phyloP scores from a whole-genome alignment of 192 early-diverging fungal genomes.

The Coemansia sp. region DNA sequence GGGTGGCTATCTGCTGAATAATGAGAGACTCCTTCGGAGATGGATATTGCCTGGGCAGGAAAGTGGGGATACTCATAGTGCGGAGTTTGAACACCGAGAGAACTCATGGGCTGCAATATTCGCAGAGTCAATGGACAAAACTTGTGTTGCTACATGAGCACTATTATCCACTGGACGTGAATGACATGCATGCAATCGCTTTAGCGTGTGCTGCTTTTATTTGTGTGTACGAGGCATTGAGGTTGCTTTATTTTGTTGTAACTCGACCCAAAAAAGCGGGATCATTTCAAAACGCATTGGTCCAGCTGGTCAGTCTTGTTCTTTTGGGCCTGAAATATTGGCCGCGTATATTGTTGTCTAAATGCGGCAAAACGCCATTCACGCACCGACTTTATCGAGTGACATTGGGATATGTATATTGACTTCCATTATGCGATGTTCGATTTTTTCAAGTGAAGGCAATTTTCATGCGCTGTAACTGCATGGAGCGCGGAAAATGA shows the following conservation, averaged over 20 bases:
- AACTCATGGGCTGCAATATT: not conserved
- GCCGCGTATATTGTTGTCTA: not conserved
- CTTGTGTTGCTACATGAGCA: not conserved
- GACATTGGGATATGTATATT: not conserved
- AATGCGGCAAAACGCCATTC: not conserved
- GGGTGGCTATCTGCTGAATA: not conserved
- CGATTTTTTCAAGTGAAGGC: not conserved
- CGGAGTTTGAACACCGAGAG: not conserved
- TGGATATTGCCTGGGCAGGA: not conserved
- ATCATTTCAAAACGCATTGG: not conserved
- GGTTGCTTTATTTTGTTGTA: not conserved
- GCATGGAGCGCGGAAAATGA: constrained; percentile 5
- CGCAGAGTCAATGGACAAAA: not conserved
- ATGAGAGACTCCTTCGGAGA: not conserved
- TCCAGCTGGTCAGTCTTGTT: not conserved
- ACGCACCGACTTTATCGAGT: not conserved
- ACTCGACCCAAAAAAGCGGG: not conserved
- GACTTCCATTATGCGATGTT: not conserved
- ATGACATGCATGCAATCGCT: constrained; percentile 1
- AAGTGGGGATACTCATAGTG: not conserved
- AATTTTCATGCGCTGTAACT: not conserved
- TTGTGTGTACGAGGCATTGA: not conserved
- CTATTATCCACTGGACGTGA: not conserved
- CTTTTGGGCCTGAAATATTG: not conserved
- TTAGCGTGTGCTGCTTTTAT: not conserved